Percentiles rank a stretch among this genome's conserved stretches.
These are phyloP conservation scores for Strobilomyces echinocephalus DNA, from an alignment of 768 basidiomycete genomes.

Conservation along the genomic window DNA sequence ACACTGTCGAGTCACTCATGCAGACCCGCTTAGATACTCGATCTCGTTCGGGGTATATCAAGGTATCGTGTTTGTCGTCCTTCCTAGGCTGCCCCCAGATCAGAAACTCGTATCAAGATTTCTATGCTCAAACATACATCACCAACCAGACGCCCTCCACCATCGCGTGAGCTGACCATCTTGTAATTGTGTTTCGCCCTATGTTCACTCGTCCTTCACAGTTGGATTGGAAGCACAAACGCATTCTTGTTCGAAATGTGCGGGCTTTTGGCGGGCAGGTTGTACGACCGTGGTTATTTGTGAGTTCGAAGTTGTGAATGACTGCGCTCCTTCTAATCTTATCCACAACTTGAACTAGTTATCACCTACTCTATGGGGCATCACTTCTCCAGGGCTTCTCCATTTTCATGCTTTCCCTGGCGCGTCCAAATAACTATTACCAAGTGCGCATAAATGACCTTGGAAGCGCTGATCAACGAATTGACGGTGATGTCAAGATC, in stretches of 20 bases:
- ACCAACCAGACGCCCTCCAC: conserved; percentile 34
- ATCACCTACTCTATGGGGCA: conserved; percentile 26
- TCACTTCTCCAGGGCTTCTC: conserved; percentile 29
- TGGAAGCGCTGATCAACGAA: too few relatives aligned
- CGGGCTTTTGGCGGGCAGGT: conserved; percentile 43
- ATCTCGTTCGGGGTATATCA: conserved; percentile 43
- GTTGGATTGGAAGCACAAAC: conserved; percentile 48
- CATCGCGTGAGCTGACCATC: conserved; percentile 33
- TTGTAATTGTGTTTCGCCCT: not conserved
- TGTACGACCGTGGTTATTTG: conserved; percentile 54
- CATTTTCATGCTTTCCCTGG: conserved; percentile 45
- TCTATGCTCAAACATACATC: conserved; percentile 36
- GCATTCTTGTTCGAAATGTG: conserved; percentile 42
- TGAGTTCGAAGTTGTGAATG: conserved; percentile 18
- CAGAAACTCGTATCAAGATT: conserved; percentile 25
- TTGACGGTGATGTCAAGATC: conserved; percentile 30
- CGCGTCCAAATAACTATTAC: conserved; percentile 38
- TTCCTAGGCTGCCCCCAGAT: not conserved
- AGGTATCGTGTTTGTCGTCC: conserved; percentile 20
- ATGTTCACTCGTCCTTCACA: conserved; percentile 8
- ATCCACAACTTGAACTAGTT: conserved; percentile 9
- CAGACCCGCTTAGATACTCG: conserved; percentile 25
- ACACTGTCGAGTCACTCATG: not conserved
- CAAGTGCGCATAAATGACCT: conserved; percentile 28
- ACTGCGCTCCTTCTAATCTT: not conserved